phyloP scores from a whole-genome alignment of 2,329 filamentous ascomycete species.

The Colletotrichum orbiculare region DNA sequence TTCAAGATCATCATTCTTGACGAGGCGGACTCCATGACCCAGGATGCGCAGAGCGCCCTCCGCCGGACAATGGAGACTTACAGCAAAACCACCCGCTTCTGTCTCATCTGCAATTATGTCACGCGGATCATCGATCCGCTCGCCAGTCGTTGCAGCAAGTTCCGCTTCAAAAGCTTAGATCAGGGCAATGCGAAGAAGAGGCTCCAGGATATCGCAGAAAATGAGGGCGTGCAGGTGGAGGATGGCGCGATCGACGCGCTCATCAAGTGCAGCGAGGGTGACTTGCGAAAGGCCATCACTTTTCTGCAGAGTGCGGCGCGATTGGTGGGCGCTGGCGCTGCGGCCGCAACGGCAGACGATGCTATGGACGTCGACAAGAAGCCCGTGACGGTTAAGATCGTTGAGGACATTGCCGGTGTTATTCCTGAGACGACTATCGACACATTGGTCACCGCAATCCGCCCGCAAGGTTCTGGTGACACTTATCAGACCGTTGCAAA shows the following conservation, averaged over 20 bases:
- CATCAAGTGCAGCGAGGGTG: conserved; percentile 90
- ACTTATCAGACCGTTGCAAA: conserved; percentile 80
- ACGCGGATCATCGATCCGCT: conserved; percentile 97
- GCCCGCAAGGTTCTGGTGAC: conserved; percentile 71
- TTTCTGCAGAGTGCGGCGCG: conserved; percentile 95
- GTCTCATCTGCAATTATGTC: conserved; percentile 98
- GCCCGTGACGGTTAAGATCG: conserved; percentile 77
- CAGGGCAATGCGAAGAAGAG: conserved; percentile 83
- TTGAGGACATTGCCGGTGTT: conserved; percentile 96
- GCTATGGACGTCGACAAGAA: conserved; percentile 71
- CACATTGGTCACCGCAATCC: conserved; percentile 77
- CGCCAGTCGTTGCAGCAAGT: conserved; percentile 93
- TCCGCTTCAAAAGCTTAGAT: conserved; percentile 96
- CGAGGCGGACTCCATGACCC: conserved; percentile 98
- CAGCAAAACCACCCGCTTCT: conserved; percentile 95
- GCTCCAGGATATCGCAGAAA: conserved; percentile 82
- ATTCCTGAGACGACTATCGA: conserved; percentile 83
- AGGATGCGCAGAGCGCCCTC: conserved; percentile 94
- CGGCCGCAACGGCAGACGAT: conserved; percentile 64
- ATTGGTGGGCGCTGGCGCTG: conserved; percentile 76
- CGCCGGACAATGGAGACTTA: conserved; percentile 99
- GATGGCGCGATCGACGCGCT: conserved; percentile 84
- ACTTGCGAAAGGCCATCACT: conserved; percentile 95
- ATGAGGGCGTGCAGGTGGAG: conserved; percentile 81
- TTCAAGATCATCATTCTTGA: conserved; percentile 99